phyloP scores from a whole-genome alignment of 306 rosid species.

The Trichosanthes cucumerina region DNA sequence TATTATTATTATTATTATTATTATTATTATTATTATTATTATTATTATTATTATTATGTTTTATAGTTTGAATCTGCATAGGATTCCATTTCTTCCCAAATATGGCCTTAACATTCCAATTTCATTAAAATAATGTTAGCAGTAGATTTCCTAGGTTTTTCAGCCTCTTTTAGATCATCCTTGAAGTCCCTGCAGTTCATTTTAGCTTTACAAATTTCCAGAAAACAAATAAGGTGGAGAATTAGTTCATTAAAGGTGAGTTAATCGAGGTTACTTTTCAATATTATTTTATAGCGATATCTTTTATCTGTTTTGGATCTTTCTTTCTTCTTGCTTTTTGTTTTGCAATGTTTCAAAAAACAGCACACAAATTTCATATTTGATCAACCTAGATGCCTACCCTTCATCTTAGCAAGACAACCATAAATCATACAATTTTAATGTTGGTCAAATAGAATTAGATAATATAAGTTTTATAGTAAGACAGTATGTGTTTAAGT shows the following conservation, averaged over 20 bases:
- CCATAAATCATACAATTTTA: background rate
- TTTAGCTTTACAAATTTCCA: background rate
- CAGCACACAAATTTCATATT: background rate
- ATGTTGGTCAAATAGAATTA: background rate
- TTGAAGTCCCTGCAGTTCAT: background rate
- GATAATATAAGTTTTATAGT: background rate
- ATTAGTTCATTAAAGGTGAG: background rate
- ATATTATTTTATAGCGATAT: background rate
- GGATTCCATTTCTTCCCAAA: background rate
- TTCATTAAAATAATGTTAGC: background rate
- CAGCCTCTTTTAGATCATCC: background rate
- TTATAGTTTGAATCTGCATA: background rate
- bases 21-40: background rate
- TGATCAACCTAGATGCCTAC: background rate
- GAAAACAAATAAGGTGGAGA: background rate
- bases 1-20: background rate
- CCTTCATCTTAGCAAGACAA: background rate
- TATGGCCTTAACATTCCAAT: background rate
- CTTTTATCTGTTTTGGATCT: background rate
- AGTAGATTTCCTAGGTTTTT: background rate
- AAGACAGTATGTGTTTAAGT: background rate
- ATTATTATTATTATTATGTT: background rate
- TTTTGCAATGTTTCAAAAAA: background rate
- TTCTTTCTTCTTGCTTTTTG: background rate
- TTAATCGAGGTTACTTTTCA: background rate